phyloP scores from a whole-genome alignment of 345 rosid genomes.

The Hevea brasiliensis region DNA sequence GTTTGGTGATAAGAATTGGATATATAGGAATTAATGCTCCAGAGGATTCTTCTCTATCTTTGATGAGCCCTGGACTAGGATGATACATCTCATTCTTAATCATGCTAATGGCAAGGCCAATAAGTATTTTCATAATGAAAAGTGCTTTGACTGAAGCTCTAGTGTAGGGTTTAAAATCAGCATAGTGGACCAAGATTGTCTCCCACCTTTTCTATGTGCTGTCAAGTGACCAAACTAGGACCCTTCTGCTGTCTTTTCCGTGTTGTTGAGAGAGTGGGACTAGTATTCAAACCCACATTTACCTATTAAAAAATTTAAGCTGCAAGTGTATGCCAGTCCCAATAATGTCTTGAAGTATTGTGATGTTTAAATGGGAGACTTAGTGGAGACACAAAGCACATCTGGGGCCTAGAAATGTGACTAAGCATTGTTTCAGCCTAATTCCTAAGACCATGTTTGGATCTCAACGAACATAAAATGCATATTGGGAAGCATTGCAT shows the following conservation, averaged over 20 bases:
- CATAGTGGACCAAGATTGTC: constrained; percentile 51
- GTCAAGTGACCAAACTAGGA: constrained; percentile 31
- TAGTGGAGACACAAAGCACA: constrained; percentile 21
- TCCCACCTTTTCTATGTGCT: constrained; percentile 38
- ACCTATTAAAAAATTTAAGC: constrained; percentile 20
- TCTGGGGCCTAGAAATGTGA: neutral
- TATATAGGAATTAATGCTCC: constrained; percentile 5
- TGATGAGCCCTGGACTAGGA: constrained; percentile 26
- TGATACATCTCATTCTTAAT: constrained; percentile 4
- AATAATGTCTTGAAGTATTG: constrained; percentile 25
- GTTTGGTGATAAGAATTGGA: constrained; percentile 1
- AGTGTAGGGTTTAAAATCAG: constrained; percentile 44
- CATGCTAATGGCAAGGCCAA: constrained; percentile 22
- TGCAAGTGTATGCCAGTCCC: constrained; percentile 33
- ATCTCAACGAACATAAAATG: constrained; percentile 10
- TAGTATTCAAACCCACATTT: constrained; percentile 32
- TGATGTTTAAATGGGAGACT: constrained; percentile 14
- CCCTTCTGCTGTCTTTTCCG: constrained; percentile 37
- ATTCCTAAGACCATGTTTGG: constrained; percentile 18
- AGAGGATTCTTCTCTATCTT: constrained; percentile 15
- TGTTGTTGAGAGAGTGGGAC: constrained; percentile 30
- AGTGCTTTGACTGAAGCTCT: constrained; percentile 31
- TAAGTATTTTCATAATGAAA: constrained; percentile 12
- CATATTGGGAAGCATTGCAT: neutral
- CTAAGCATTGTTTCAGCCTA: neutral